Evolutionary conservation across 768 basidiomycete species (phyloP), one percentile per base, ranked within the genome.

Genomic region (Boletus subparvulus): DNA sequence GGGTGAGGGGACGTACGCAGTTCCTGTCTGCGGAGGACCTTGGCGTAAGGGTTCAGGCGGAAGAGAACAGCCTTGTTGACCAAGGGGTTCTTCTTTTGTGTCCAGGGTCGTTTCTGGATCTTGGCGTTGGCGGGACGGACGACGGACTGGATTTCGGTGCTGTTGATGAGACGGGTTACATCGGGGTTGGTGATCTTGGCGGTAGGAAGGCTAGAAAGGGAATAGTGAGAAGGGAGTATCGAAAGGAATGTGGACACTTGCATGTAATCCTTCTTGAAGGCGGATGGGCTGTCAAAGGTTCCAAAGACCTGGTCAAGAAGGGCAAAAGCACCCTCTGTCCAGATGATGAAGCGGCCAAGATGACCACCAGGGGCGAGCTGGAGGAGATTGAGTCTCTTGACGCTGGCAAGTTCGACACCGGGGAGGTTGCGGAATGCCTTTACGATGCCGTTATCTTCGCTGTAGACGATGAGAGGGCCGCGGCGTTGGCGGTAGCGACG

Each of bases 361-460:
- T 99, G 97, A 63, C 97, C 97, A 86, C 97, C 97, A 47, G 97
- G 97, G 16, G 97, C 97, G 73, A 99, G 92, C 78, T 98, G 94
- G 73, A 99, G 93, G 68, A 99, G 85, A 80, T 99, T 99, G 67
- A 99, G 80, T 50, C 91, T 78, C 74, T 87, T 84, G 65, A 99
- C 97, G 73, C 92, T 95, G 77, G 91, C 92, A 51, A 96, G 80
- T 80, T 98, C 97, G 65, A 98, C 95, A 78, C 97, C 97, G 59
- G 97, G 97, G 64, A 99, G 76, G 80, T 99, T 99, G 73, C 96
- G 88, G 91, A 99, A 98, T 8, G 97, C 96, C 78, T 92, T 90
- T 73, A 95, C 92, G 72, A 99, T 92, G 64, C 97, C 97, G 60
- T 92, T 87, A 78, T 99, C 96, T 76, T 97, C 92, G 73, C 87